Conservation (phyloP, 2,329 filamentous ascomycete genomes). For the Ceratocystis papillata region DNA sequence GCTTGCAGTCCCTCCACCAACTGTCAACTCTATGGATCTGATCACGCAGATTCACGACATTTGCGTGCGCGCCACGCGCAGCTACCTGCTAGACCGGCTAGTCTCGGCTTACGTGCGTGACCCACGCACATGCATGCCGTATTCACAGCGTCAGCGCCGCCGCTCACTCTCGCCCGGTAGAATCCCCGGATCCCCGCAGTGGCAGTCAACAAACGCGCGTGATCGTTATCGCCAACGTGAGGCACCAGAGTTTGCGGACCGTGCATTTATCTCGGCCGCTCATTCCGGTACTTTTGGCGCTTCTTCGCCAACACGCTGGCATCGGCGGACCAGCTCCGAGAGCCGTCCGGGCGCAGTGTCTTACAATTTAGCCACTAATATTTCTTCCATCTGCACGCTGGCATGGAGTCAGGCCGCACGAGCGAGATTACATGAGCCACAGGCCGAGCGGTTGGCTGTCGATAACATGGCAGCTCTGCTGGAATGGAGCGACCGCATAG, state of each 20-base stretch:
- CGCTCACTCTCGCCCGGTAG: conserved; percentile 14
- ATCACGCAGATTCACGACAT: conserved; percentile 26
- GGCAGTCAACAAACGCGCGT: background rate
- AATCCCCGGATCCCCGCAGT: background rate
- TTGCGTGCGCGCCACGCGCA: conserved; percentile 27
- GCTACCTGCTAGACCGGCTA: conserved; percentile 26
- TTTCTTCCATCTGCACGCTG: conserved; percentile 29
- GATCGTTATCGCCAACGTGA: conserved; percentile 16
- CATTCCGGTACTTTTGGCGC: background rate
- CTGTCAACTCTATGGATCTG: conserved; percentile 11
- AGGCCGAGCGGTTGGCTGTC: conserved; percentile 29
- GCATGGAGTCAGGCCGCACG: conserved; percentile 30
- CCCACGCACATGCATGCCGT: conserved; percentile 16
- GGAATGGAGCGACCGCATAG: conserved; percentile 27
- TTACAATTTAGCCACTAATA: conserved; percentile 28
- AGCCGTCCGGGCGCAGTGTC: conserved; percentile 25
- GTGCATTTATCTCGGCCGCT: background rate
- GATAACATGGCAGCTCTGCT: conserved; percentile 30
- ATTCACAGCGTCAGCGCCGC: conserved; percentile 11
- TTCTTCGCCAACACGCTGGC: background rate
- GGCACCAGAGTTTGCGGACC: background rate
- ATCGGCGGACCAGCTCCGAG: background rate
- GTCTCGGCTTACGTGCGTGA: conserved; percentile 26
- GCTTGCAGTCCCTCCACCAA: background rate
- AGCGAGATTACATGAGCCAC: conserved; percentile 29